Base-by-base conservation (phyloP, 2,329 filamentous ascomycete genomes). In the Ceratocystis papillata region DNA sequence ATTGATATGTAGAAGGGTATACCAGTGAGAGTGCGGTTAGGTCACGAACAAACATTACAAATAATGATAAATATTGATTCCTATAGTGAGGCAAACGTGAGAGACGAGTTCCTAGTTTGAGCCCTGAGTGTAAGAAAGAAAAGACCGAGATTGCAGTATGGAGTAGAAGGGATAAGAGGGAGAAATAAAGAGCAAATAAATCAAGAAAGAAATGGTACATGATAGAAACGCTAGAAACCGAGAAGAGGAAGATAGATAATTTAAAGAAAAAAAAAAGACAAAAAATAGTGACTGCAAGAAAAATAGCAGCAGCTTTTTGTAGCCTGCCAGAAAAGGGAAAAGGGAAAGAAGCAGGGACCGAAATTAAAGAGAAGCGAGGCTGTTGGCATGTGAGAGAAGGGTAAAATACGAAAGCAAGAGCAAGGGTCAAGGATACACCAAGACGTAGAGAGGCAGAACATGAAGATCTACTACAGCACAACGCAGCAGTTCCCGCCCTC, bases 401-500 rank as follows among this genome's bases (percentile, higher is more conserved):
- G 25, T 28, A 28, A 33, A 12, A 53, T 53, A 22, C n/a, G 17
- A 33, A 37, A 30, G 17, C 62, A 63, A 45, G 15, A 57, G 45
- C 45, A 30, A 57, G 22, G 50, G 8, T 37, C 7, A n/a, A 12
- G 50, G 7, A 66, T 33, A 17, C 28, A 44, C 20, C 37, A 30
- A 62, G 25, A 62, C 12, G 53, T 3, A 45, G 44, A 55, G 15
- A 20, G 41, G 7, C 20, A 28, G 12, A 15, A 41, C 25, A 28
- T n/a, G 12, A 59, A 28, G 30, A 30, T 37, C 69, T 41, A 12
- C 79, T 76, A 97, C 80, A 97, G 83, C 73, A 99, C 88, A 64
- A 95, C 86, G 76, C 94, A 97, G 79, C 94, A 97, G 64, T 92
- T 91, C 46, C 79, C 79, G 63, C 85, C 84, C 73, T 96, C 90